Percentiles rank a stretch among this genome's conserved stretches.
Evolutionary conservation across 2,329 filamentous ascomycete species (phyloP).

Genomic region (Penicillium hesseltinei): DNA sequence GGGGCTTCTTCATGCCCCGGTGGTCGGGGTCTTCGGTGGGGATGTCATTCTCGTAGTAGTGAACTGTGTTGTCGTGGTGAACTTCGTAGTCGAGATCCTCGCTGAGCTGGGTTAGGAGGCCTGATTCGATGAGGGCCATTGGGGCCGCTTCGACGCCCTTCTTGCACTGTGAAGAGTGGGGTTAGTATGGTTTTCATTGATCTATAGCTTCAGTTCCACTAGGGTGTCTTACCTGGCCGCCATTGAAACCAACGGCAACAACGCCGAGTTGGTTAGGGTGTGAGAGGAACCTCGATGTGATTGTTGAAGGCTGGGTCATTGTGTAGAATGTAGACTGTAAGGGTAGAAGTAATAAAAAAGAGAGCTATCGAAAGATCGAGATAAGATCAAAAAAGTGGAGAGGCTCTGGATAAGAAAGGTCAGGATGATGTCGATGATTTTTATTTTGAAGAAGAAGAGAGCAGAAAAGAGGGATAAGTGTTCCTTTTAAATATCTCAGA

Average conservation of each 20-base stretch:
- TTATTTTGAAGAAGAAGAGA: not conserved
- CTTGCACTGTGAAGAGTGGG: slow-evolving; percentile 63
- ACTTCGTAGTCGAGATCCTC: slow-evolving; percentile 87
- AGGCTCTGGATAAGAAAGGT: not conserved
- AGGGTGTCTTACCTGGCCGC: slow-evolving; percentile 71
- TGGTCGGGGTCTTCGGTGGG: slow-evolving; percentile 70
- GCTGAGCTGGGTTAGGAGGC: slow-evolving; percentile 77
- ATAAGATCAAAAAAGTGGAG: slow-evolving; percentile 21
- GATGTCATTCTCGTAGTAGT: slow-evolving; percentile 74
- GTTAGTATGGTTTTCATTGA: not conserved
- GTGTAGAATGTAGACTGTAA: slow-evolving; percentile 9
- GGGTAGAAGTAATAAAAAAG: slow-evolving; percentile 6
- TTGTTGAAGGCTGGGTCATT: slow-evolving; percentile 58
- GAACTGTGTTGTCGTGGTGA: slow-evolving; percentile 76
- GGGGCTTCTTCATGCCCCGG: slow-evolving; percentile 93
- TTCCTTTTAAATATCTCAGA: slow-evolving; percentile 1
- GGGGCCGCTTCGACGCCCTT: slow-evolving; percentile 88
- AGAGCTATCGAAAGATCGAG: slow-evolving; percentile 15
- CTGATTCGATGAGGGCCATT: slow-evolving; percentile 80
- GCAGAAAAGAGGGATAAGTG: not conserved
- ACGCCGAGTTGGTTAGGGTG: slow-evolving; percentile 79
- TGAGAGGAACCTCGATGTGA: slow-evolving; percentile 73
- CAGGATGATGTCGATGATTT: not conserved
- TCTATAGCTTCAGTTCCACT: not conserved
- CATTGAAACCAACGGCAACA: slow-evolving; percentile 93